These are phyloP conservation scores for Ustilago xerochloae DNA, from an alignment of 1,284 basidiomycete genomes.

Conservation along the genomic window DNA sequence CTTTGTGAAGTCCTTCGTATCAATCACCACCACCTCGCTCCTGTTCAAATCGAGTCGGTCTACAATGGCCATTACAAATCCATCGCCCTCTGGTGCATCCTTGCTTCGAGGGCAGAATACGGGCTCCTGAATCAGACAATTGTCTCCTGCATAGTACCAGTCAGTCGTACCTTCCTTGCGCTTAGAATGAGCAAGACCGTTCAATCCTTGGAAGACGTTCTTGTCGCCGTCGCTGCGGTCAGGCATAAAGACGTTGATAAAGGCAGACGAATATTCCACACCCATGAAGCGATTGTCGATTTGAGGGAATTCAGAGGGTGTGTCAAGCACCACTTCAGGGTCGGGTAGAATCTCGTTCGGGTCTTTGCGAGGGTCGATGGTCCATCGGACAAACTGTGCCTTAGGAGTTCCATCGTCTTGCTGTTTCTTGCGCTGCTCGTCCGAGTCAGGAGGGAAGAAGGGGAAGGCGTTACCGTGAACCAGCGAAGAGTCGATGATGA, in stretches of 20 bases:
- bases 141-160: conserved; percentile 34
- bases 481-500: conserved; percentile 33
- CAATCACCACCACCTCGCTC: conserved; percentile 42
- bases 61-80: conserved; percentile 37
- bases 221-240: conserved; percentile 29
- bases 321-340: conserved; percentile 34
- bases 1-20: conserved; percentile 30
- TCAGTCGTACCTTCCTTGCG: conserved; percentile 27
- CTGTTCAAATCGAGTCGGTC: conserved; percentile 34
- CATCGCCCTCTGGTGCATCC: conserved; percentile 38
- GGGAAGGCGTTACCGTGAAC: conserved; percentile 34
- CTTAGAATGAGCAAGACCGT: conserved; percentile 27
- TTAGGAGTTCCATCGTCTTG: conserved; percentile 21
- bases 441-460: conserved; percentile 32
- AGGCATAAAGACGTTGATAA: conserved; percentile 38
- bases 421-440: conserved; percentile 23
- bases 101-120: conserved; percentile 38
- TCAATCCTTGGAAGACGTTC: conserved; percentile 39
- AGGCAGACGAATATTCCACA: conserved; percentile 22
- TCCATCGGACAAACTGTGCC: conserved; percentile 34
- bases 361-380: conserved; percentile 36
- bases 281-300: conserved; percentile 40
- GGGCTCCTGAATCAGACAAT: conserved; percentile 41
- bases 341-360: conserved; percentile 20
- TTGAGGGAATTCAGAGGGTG: conserved; percentile 40